A percentile compares a stretch with the other conserved stretches of the same genome.
Evolutionary conservation across 2,329 filamentous ascomycete genomes (phyloP).

Genomic region (Neonectria hederae): DNA sequence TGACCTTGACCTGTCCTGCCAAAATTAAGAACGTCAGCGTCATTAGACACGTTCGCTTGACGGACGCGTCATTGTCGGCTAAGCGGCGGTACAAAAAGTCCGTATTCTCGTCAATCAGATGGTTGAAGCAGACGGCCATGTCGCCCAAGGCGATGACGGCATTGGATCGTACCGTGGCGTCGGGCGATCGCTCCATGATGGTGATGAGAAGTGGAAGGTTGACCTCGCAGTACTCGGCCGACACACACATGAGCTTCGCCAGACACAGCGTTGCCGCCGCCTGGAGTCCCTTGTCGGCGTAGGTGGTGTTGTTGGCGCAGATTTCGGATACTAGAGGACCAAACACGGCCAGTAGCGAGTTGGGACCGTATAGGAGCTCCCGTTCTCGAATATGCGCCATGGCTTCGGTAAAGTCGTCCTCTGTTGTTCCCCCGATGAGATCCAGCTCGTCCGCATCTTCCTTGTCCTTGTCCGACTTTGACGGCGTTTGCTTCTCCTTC

Average conservation of each 20-base stretch:
- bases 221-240: conserved; percentile 92
- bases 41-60: conserved; percentile 98
- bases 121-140: conserved; percentile 99
- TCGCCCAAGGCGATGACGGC: conserved; percentile 96
- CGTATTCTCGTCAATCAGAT: conserved; percentile 98
- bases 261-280: conserved; percentile 93
- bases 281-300: conserved; percentile 89
- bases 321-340: conserved; percentile 93
- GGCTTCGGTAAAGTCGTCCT: conserved; percentile 90
- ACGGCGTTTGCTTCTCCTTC: conserved; percentile 73
- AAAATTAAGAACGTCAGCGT: conserved; percentile 97
- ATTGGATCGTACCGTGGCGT: conserved; percentile 93
- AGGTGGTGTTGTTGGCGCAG: conserved; percentile 92
- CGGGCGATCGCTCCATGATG: conserved; percentile 93
- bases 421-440: conserved; percentile 94
- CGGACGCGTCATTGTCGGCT: conserved; percentile 86
- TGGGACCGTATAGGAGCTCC: conserved; percentile 82
- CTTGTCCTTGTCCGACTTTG: conserved; percentile 62
- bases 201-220: conserved; percentile 95
- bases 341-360: conserved; percentile 88
- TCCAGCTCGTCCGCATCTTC: conserved; percentile 89
- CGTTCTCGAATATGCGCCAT: conserved; percentile 86
- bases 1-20: conserved; percentile 98
- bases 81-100: conserved; percentile 96
- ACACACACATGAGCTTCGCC: conserved; percentile 98